phyloP scores from a whole-genome alignment of 2,329 filamentous ascomycete species.

The Epichloe brachyelytri region DNA sequence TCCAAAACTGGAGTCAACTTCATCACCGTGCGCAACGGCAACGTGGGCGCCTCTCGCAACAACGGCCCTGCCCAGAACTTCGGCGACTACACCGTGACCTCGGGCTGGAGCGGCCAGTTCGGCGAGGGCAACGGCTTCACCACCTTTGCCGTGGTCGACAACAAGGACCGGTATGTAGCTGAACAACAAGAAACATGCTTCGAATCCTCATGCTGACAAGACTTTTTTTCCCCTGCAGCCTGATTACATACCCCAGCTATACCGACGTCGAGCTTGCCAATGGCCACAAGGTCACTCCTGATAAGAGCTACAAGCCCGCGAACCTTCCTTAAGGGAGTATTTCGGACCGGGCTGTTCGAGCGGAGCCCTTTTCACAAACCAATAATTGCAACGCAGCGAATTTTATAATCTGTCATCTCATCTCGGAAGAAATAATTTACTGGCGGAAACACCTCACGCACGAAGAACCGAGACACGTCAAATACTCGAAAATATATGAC shows the following conservation, averaged over 20 bases:
- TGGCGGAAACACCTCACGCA: too few relatives aligned
- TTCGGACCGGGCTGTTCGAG: neutral
- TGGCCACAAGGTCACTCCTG: slow-evolving; percentile 30
- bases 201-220: neutral
- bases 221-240: slow-evolving; percentile 4
- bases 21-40: slow-evolving; percentile 18
- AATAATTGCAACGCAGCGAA: too few relatives aligned
- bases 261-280: slow-evolving; percentile 24
- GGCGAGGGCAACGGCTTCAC: slow-evolving; percentile 35
- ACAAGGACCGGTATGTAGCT: slow-evolving; percentile 14
- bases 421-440: neutral
- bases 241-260: slow-evolving; percentile 41
- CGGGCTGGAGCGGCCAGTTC: slow-evolving; percentile 44
- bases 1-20: slow-evolving; percentile 23
- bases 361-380: too few relatives aligned
- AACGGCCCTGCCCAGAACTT: slow-evolving; percentile 29
- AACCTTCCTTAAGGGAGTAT: slow-evolving; percentile 19
- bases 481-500: too few relatives aligned
- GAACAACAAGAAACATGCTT: neutral
- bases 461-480: too few relatives aligned
- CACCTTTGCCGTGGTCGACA: slow-evolving; percentile 36
- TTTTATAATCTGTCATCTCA: neutral
- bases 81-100: slow-evolving; percentile 37
- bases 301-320: slow-evolving; percentile 3
- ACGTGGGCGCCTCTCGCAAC: slow-evolving; percentile 17